Evolutionary conservation across 257 asterid genomes (phyloP).

Genomic region (Osmanthus fragrans): DNA sequence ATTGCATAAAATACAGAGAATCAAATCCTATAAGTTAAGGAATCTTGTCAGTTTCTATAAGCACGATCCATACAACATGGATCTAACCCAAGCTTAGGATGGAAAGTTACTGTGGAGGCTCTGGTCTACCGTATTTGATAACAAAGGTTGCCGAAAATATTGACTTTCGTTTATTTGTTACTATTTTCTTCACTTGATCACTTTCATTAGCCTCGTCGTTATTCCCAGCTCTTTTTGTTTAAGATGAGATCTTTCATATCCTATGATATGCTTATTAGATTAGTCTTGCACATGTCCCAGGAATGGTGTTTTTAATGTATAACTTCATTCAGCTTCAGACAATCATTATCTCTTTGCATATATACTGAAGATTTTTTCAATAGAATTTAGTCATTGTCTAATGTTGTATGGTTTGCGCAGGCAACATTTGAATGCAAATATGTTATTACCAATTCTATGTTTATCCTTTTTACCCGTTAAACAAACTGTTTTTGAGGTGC

Average conservation of each 20-base stretch:
- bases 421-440: neutral
- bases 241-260: neutral
- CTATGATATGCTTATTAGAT: neutral
- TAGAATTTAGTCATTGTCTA: neutral
- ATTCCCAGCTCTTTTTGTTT: neutral
- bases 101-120: neutral
- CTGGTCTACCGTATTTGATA: neutral
- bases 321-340: neutral
- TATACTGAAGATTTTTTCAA: neutral
- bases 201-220: neutral
- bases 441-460: neutral
- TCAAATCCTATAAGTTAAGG: slow-evolving; percentile 30
- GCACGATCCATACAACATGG: slow-evolving; percentile 12
- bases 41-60: slow-evolving; percentile 68
- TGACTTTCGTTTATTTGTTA: neutral
- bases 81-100: neutral
- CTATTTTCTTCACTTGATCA: neutral
- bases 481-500: neutral
- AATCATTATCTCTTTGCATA: neutral
- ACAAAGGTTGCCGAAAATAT: neutral
- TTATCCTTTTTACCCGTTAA: neutral
- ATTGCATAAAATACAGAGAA: neutral
- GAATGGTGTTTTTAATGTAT: neutral
- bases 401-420: neutral
- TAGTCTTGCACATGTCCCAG: neutral